Conservation (phyloP, 768 basidiomycete species). For the Chalciporus sphaerocephalus region DNA sequence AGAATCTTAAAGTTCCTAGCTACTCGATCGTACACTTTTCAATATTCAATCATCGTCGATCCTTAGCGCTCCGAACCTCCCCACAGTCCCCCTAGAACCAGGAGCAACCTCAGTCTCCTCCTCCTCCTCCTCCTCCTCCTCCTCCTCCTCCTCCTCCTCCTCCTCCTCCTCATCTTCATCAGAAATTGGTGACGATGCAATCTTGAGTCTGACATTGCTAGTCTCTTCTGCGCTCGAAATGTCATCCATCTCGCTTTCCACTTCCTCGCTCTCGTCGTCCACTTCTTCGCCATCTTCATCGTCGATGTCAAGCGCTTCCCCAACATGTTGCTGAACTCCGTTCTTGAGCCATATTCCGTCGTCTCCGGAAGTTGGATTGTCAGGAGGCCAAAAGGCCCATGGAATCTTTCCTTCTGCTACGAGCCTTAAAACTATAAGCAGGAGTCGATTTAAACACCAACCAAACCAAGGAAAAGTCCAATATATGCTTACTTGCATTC, state of each 20-base stretch:
- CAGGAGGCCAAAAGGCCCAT: slow-evolving; percentile 87
- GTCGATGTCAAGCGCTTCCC: slow-evolving; percentile 24
- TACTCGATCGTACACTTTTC: too few relatives aligned
- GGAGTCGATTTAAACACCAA: background rate
- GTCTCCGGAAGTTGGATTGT: slow-evolving; percentile 28
- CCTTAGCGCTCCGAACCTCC: slow-evolving; percentile 31
- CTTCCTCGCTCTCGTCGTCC: slow-evolving; percentile 30
- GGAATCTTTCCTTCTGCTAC: slow-evolving; percentile 75
- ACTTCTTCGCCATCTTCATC: slow-evolving; percentile 32
- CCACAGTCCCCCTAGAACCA: slow-evolving; percentile 7
- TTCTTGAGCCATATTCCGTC: slow-evolving; percentile 59
- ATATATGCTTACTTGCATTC: slow-evolving; percentile 78
- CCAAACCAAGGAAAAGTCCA: background rate
- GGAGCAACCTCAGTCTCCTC: background rate
- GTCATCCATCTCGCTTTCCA: slow-evolving; percentile 16
- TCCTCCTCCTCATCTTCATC: slow-evolving; percentile 22
- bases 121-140: too few relatives aligned
- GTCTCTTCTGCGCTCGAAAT: slow-evolving; percentile 11
- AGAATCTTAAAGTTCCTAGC: too few relatives aligned
- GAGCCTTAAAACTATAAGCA: slow-evolving; percentile 64
- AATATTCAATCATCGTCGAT: slow-evolving; percentile 23
- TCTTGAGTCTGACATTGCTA: background rate
- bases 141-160: slow-evolving; percentile 18
- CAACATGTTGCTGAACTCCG: slow-evolving; percentile 17
- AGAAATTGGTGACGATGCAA: background rate